Evolutionary conservation across 768 basidiomycete genomes (phyloP), one percentile per base, ranked within the genome.

Genomic region (Boletus tomentosulus): DNA sequence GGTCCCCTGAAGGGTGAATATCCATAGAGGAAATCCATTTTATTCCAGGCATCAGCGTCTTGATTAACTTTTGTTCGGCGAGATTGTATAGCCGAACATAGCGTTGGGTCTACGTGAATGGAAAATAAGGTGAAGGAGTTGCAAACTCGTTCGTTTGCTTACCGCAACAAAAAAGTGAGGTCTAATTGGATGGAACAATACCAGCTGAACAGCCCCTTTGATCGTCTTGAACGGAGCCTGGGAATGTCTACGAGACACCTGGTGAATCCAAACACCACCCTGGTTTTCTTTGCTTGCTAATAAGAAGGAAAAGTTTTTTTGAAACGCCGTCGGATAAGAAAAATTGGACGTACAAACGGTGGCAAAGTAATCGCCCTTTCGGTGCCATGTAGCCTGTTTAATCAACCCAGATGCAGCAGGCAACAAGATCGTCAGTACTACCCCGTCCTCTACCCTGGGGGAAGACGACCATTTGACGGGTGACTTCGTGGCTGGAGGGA

Each of bases 11-110:
- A 22, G 96, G 92, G 72, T 99, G 97, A 25, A 99, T 81, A 67
- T 98, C 95, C 86, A 99, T 87, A 10, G 84, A 90, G 34, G 94
- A 97, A 66, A 99, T 98, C 96, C 96, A 98, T 68, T 84, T 86
- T 58, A 96, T 89, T 50, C 95, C 95, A n/a, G 95, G 91, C 65
- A 79, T 83, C 43, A 98, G 74, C n/a, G 96, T 95, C 76, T 92
- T 97, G 63, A 98, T 71, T 48, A 98, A 76, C 66, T 90, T 88
- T 73, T 99, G 97, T 63, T 90, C 92, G 28, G 90, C 84, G 27
- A 99, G 79, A 69, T 98, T 94, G 75, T 99, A 99, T 59, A 98
- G 70, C 56, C 95, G 83, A 61, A 99, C 88, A 70, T 97, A 95
- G 69, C 94, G 91, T 69, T 98, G 94, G 7, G 97, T 99, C 93